Evolutionary conservation across 2,329 filamentous ascomycete species (phyloP).

Genomic region (Fusarium odoratissimum): DNA sequence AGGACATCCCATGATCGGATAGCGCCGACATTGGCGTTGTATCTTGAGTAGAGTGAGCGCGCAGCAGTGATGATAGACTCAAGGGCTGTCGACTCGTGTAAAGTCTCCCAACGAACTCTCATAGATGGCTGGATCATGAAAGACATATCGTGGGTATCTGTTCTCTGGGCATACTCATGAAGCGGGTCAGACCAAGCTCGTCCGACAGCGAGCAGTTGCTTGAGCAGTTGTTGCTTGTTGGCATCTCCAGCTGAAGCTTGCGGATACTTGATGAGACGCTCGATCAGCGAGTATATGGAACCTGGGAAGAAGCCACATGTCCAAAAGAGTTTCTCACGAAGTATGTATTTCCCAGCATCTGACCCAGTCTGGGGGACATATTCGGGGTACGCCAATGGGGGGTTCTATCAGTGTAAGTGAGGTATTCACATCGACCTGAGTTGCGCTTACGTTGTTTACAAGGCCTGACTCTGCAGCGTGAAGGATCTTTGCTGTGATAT

Average conservation of each 20-base stretch:
- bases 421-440: fast-evolving
- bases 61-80: constrained; percentile 58
- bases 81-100: constrained; percentile 52
- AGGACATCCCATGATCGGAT: constrained; percentile 62
- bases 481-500: constrained; percentile 36
- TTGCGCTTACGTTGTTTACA: constrained; percentile 18
- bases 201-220: constrained; percentile 37
- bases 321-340: constrained; percentile 47
- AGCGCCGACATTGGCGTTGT: constrained; percentile 55
- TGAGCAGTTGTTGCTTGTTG: constrained; percentile 38
- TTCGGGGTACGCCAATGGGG: constrained; percentile 35
- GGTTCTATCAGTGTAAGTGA: constrained; percentile 16
- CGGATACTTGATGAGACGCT: constrained; percentile 50
- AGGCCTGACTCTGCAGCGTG: constrained; percentile 22
- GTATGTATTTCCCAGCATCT: constrained; percentile 32
- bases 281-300: constrained; percentile 50
- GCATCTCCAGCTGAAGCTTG: constrained; percentile 26
- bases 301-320: constrained; percentile 56
- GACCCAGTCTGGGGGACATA: constrained; percentile 37
- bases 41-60: constrained; percentile 56
- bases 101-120: constrained; percentile 61
- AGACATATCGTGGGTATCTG: constrained; percentile 65
- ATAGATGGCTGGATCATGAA: constrained; percentile 65
- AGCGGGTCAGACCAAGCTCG: constrained; percentile 52
- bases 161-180: constrained; percentile 49